Evolutionary conservation across 306 rosid genomes (phyloP).

Genomic region (Carpinus viminea): DNA sequence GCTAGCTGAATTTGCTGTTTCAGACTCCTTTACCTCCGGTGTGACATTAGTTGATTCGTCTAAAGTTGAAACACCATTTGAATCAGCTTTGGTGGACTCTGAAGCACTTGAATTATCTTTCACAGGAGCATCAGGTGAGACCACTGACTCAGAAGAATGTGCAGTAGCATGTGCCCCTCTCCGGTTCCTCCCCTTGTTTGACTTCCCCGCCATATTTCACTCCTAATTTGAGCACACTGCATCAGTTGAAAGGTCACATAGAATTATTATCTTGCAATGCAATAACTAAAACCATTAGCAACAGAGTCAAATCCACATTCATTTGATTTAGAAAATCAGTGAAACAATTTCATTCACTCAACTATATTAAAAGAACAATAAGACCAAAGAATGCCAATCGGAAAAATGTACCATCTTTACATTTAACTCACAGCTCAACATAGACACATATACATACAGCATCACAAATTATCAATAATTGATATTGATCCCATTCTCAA

Average conservation of each 20-base stretch:
- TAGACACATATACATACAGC: neutral
- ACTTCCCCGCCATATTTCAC: slow-evolving; percentile 85
- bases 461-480: neutral
- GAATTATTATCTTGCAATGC: neutral
- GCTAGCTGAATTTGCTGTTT: slow-evolving; percentile 37
- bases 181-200: slow-evolving; percentile 68
- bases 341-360: neutral
- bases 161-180: slow-evolving; percentile 45
- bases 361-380: neutral
- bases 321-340: neutral
- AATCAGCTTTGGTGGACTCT: slow-evolving; percentile 42
- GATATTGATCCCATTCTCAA: neutral
- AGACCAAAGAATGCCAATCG: neutral
- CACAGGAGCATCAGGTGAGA: slow-evolving; percentile 36
- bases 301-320: neutral
- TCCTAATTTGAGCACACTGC: slow-evolving; percentile 22
- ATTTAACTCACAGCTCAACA: neutral
- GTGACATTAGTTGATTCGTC: slow-evolving; percentile 37
- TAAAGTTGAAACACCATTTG: slow-evolving; percentile 37
- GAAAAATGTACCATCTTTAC: neutral
- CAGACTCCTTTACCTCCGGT: slow-evolving; percentile 49
- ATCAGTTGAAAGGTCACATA: slow-evolving; percentile 9
- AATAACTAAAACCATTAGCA: neutral
- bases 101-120: slow-evolving; percentile 28
- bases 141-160: slow-evolving; percentile 36